Evolutionary conservation across 2,329 filamentous ascomycete genomes (phyloP).

Genomic region (Capronia coronata): DNA sequence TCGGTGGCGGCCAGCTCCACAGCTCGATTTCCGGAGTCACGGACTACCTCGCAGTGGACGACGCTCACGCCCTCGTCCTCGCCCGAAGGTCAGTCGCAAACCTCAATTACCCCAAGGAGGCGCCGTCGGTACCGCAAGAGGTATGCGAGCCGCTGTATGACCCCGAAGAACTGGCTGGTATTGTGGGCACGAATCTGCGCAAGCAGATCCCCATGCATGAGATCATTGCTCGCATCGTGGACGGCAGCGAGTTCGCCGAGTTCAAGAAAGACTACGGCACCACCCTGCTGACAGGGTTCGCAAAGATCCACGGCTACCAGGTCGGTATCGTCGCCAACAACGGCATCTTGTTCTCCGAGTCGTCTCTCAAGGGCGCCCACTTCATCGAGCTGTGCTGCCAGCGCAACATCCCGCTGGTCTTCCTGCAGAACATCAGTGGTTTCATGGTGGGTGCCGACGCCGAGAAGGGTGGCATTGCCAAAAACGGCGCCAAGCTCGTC

Average conservation of each 20-base stretch:
- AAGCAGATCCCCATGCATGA: constrained; percentile 80
- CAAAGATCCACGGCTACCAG: constrained; percentile 77
- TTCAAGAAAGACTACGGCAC: constrained; percentile 90
- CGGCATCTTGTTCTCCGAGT: constrained; percentile 85
- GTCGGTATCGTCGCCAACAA: constrained; percentile 95
- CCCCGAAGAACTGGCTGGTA: constrained; percentile 72
- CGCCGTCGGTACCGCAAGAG: constrained; percentile 31
- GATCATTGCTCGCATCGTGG: constrained; percentile 86
- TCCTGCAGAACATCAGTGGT: constrained; percentile 92
- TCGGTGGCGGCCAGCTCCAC: constrained; percentile 85
- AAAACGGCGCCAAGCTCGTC: constrained; percentile 95
- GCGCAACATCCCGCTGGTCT: constrained; percentile 80
- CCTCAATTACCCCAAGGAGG: constrained; percentile 72
- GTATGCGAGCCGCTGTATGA: constrained; percentile 75
- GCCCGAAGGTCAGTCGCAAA: constrained; percentile 78
- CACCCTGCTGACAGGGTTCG: constrained; percentile 88
- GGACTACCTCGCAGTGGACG: constrained; percentile 90
- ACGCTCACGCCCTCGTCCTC: constrained; percentile 82
- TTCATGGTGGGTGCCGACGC: constrained; percentile 97
- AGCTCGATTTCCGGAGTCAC: constrained; percentile 87
- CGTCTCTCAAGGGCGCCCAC: constrained; percentile 86
- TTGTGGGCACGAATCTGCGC: constrained; percentile 83
- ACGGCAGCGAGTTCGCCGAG: constrained; percentile 82
- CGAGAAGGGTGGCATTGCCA: constrained; percentile 90
- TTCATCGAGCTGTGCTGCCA: constrained; percentile 94